Base-by-base conservation (phyloP, 2,329 filamentous ascomycete genomes). In the Ophiostoma tasmaniense region DNA sequence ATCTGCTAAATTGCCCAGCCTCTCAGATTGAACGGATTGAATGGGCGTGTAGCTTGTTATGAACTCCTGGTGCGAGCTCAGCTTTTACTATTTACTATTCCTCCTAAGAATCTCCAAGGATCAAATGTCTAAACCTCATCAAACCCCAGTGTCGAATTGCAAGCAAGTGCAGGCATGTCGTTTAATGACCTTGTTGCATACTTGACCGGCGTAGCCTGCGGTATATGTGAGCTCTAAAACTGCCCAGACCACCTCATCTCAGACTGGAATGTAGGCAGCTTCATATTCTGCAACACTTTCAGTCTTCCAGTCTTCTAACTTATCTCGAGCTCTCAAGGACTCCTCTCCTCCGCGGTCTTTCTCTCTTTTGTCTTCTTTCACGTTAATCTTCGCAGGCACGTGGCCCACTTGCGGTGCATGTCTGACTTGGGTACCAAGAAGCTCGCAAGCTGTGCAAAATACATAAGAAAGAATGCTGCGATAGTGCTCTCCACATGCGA, bases 401-500 rank as follows among this genome's bases (percentile, higher is more conserved):
- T 64, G 61, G 20, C 20, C 61, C 61, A 64, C 61, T 64, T 37
- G 11, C 59, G 2, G 20, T 22, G 61, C 10, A 64, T 64, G 61
- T 64, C 33, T 64, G 61, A n/a, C 20, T 62, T 17, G 13, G 3
- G 25, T 22, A 14, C 5, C 52, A 8, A 8, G 13, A 61, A 30
- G 55, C 11, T 30, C 13, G 22, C 10, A 61, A 8, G 17, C 42
- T n/a, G 33, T 8, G 8, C 33, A 33, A 33, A 33, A 33, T 33
- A 33, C 13, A 8, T 10, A 5, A 33, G 35, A 17, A 17, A 33
- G 30, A 35, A 64, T 64, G 62, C 62, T 37, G 7, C 7, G n/a
- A 64, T 64, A 37, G 61, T 37, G 35, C 62, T 64, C 62, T 64
- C 62, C 62, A 64, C 33, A 39, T 14, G 33, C 17, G 62, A n/a